Percentiles rank a stretch among this genome's conserved stretches.
Evolutionary conservation across 306 rosid genomes (phyloP).

Genomic region (Herpetospermum pedunculosum): DNA sequence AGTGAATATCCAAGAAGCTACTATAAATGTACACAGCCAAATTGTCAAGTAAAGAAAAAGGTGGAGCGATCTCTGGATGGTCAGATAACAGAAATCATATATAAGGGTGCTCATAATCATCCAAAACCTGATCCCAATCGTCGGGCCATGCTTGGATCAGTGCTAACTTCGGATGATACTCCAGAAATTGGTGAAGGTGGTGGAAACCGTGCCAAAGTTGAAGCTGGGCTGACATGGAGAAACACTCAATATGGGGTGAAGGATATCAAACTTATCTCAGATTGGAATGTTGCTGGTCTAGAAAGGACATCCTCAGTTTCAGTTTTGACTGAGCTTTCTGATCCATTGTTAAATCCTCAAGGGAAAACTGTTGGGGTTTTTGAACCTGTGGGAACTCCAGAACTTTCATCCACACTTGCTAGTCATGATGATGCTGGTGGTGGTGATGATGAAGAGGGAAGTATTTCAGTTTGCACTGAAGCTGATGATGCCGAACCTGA

Average conservation of each 20-base stretch:
- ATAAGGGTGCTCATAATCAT: slow-evolving; percentile 78
- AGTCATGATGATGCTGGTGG: slow-evolving; percentile 45
- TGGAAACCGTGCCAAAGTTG: slow-evolving; percentile 30
- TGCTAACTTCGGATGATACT: slow-evolving; percentile 34
- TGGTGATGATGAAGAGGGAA: slow-evolving; percentile 37
- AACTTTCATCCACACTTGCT: slow-evolving; percentile 58
- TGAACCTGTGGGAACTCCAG: slow-evolving; percentile 49
- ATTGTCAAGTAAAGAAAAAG: slow-evolving; percentile 80
- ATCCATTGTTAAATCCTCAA: slow-evolving; percentile 32
- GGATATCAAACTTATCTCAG: slow-evolving; percentile 23
- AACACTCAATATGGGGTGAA: slow-evolving; percentile 30
- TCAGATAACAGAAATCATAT: slow-evolving; percentile 78
- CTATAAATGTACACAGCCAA: slow-evolving; percentile 68
- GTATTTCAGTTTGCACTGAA: slow-evolving; percentile 31
- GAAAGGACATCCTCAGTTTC: slow-evolving; percentile 62
- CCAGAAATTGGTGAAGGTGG: slow-evolving; percentile 38
- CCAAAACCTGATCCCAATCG: slow-evolving; percentile 46
- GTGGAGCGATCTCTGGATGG: slow-evolving; percentile 90
- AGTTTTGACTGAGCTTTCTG: slow-evolving; percentile 40
- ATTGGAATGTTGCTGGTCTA: slow-evolving; percentile 43
- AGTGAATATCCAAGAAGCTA: slow-evolving; percentile 93
- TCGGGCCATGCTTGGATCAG: slow-evolving; percentile 30
- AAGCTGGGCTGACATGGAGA: slow-evolving; percentile 38
- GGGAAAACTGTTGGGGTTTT: slow-evolving; percentile 25
- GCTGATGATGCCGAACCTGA: slow-evolving; percentile 53